These are phyloP conservation scores for Platanthera guangdongensis DNA, from an alignment of 106 monocot species.

Conservation along the genomic window DNA sequence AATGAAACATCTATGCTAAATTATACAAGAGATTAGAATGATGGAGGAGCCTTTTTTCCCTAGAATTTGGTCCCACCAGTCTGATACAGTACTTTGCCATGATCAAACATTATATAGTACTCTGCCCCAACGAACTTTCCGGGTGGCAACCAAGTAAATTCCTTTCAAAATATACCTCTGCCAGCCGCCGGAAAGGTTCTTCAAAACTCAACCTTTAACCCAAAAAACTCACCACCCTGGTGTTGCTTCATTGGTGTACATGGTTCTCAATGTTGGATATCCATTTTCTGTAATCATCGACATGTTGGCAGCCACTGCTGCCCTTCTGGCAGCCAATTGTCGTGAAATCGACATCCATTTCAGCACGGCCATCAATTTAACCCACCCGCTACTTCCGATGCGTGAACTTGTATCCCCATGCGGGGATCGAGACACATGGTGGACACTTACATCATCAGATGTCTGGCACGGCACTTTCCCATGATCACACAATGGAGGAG, in stretches of 20 bases:
- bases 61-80: too few relatives aligned
- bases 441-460: not conserved
- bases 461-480: constrained; percentile 5
- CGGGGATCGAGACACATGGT: not conserved
- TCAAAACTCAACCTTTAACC: not conserved
- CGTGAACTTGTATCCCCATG: not conserved
- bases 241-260: not conserved
- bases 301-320: not conserved
- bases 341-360: constrained; percentile 38
- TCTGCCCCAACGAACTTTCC: too few relatives aligned
- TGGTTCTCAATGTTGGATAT: not conserved
- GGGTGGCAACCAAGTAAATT: too few relatives aligned
- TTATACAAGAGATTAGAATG: too few relatives aligned
- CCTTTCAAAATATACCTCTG: too few relatives aligned
- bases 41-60: too few relatives aligned
- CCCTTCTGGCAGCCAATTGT: constrained; percentile 25
- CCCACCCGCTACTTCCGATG: constrained; percentile 33
- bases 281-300: not conserved
- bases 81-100: too few relatives aligned
- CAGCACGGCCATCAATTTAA: constrained; percentile 35
- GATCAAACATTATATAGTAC: too few relatives aligned
- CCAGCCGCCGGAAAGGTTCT: not conserved
- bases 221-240: not conserved
- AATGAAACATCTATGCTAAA: too few relatives aligned
- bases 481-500: constrained; percentile 16